Percentiles rank a stretch among this genome's conserved stretches.
Conservation (phyloP, 148 eudicot genomes). For the Rhododendron mucronatum region DNA sequence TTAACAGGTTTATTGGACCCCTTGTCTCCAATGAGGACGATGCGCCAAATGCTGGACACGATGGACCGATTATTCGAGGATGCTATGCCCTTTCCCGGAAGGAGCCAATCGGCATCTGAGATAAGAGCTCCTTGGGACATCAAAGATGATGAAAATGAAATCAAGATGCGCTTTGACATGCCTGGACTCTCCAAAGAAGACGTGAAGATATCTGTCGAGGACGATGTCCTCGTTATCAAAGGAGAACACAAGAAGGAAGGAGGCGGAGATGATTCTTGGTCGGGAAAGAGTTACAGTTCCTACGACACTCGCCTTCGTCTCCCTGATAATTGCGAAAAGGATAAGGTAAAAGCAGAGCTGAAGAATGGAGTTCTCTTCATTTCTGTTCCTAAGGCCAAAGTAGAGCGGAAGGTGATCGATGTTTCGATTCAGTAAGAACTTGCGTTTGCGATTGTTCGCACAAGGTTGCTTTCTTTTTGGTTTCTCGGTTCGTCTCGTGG, state of each 20-base stretch:
- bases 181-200: constrained; percentile 78
- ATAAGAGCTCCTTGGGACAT: constrained; percentile 78
- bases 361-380: constrained; percentile 74
- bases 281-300: constrained; percentile 35
- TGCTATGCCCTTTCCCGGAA: constrained; percentile 27
- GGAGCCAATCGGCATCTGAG: constrained; percentile 23
- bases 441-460: background rate
- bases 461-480: background rate
- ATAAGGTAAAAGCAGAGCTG: constrained; percentile 65
- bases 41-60: constrained; percentile 78
- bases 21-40: constrained; percentile 67
- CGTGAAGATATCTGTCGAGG: constrained; percentile 53
- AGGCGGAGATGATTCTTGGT: constrained; percentile 38
- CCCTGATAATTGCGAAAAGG: constrained; percentile 57
- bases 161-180: constrained; percentile 85
- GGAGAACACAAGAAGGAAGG: constrained; percentile 43
- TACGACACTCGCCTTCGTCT: constrained; percentile 53
- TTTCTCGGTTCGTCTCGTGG: background rate
- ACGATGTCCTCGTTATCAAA: constrained; percentile 51
- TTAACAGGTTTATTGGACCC: constrained; percentile 63
- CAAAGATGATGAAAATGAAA: constrained; percentile 55
- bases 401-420: constrained; percentile 57
- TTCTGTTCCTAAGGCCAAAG: constrained; percentile 53
- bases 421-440: constrained; percentile 40
- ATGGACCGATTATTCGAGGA: constrained; percentile 75